Evolutionary conservation across 345 rosid species (phyloP).

Genomic region (sweet orange (Citrus sinensis)): DVS_A1.0 CM039163.1:49375001-49375500

Average conservation of each 20-base stretch:
- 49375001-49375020: neutral
- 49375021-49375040: neutral
- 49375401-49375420: neutral
- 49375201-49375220: slow-evolving; percentile 44
- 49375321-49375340: slow-evolving; percentile 48
- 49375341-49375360: slow-evolving; percentile 68
- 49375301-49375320: slow-evolving; percentile 57
- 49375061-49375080: neutral
- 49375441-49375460: neutral
- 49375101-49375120: neutral
- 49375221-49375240: slow-evolving; percentile 90
- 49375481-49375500: neutral
- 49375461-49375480: neutral
- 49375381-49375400: slow-evolving; percentile 37
- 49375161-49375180: neutral
- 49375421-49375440: neutral
- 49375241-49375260: slow-evolving; percentile 66
- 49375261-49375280: slow-evolving; percentile 58
- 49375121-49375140: too few relatives aligned
- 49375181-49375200: slow-evolving; percentile 16
- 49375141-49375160: too few relatives aligned
- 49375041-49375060: neutral
- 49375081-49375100: neutral
- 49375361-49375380: slow-evolving; percentile 61
- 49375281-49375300: slow-evolving; percentile 35